Percentiles rank a stretch among this genome's conserved stretches.
These are phyloP conservation scores for Pseudonitzschia pungens DNA, from an alignment of 108 stramenopile species.

Conservation along the genomic window DNA sequence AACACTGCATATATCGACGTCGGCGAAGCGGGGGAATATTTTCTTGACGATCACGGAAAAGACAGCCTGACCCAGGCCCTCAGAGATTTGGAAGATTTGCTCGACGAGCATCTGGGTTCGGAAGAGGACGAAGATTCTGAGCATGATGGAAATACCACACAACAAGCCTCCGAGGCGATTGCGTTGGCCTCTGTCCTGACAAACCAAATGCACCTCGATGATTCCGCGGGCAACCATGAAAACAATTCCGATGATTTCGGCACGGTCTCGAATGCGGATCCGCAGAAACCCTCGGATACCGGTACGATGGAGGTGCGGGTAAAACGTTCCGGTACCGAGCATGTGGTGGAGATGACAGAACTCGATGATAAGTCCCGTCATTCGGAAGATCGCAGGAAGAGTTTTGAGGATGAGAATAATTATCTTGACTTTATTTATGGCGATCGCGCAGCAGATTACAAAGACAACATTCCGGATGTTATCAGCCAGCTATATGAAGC, in stretches of 20 bases:
- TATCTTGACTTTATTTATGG: slow-evolving; percentile 13
- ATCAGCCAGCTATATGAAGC: background rate
- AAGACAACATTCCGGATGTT: slow-evolving; percentile 18
- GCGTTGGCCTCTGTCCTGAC: background rate
- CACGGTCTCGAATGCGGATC: too few species aligned
- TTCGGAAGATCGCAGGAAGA: background rate
- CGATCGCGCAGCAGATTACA: slow-evolving; percentile 8
- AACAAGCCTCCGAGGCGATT: background rate
- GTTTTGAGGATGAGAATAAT: slow-evolving; percentile 2
- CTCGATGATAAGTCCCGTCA: background rate
- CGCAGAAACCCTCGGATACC: background rate
- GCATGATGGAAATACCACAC: background rate
- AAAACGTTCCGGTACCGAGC: background rate
- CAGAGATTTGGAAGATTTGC: slow-evolving; percentile 1
- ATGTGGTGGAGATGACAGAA: slow-evolving; percentile 3
- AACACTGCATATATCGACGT: background rate
- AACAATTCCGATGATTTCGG: background rate
- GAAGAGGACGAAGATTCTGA: background rate
- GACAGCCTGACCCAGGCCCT: slow-evolving; percentile 2
- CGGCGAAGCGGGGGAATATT: background rate
- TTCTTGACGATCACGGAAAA: background rate
- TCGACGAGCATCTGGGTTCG: slow-evolving; percentile 4
- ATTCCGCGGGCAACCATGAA: background rate
- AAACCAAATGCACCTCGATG: background rate
- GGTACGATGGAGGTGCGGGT: background rate